Evolutionary conservation across 2,329 filamentous ascomycete genomes (phyloP), one percentile per base, ranked within the genome.

Genomic region (Colletotrichum sp.): DNA sequence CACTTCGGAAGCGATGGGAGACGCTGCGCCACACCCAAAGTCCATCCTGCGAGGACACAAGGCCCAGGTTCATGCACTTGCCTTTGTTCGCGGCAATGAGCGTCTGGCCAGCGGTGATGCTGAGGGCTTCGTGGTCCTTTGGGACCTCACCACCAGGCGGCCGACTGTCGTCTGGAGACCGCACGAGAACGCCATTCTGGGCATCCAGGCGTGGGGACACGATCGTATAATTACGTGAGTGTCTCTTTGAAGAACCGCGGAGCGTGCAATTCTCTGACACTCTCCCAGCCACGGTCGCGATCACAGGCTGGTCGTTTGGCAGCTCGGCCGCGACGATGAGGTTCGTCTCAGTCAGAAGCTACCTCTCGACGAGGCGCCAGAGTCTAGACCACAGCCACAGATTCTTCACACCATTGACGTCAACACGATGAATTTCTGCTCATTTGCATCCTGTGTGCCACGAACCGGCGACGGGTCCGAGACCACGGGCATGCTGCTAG

Each of bases 391-490:
- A 21, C 90, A 93, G 80, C 97, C 97, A 34, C 98, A 95, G 95
- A 87, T 98, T n/a, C 84, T 98, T 26, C 92, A 98, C 84, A 90
- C 95, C 6, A 87, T 99, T 7, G 89, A 94, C 7, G 95, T 99
- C 59, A 98, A 98, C 81, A 95, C 96, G 2, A 91, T 99, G 86
- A 99, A 99, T 82, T 99, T 99, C 83, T 99, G 97, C 83, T 90
- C 94, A 3, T 98, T 98, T 83, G 90, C 94, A 3, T 89, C 90
- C 77, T 93, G 93, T 81, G 76, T n/a, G 28, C 65, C 75, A 12
- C 39, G 26, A 39, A 12, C 49, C 18, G 49, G 44, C 26, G 62
- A 71, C 39, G 44, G 60, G 13, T 63, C 68, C 32, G 70, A 59
- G 6, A 39, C 63, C 10, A 21, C 39, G 24, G 30, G 24, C 30